A percentile compares a stretch with the other conserved stretches of the same genome.
These are phyloP conservation scores for Backusella liffmaniae DNA, from an alignment of 192 early-diverging fungal genomes.

Conservation along the genomic window DNA sequence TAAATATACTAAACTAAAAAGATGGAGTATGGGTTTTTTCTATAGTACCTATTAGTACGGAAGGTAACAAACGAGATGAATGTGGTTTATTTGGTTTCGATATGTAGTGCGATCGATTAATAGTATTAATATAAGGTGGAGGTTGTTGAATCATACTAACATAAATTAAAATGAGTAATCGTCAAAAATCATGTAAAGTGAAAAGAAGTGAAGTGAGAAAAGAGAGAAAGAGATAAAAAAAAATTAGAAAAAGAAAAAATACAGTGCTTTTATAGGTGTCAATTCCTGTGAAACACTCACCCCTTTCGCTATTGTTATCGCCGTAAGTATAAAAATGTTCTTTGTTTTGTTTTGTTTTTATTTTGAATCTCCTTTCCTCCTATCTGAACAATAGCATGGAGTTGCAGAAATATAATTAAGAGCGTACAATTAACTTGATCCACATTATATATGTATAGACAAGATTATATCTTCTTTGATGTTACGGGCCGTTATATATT, in stretches of 20 bases:
- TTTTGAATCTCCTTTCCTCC: background rate
- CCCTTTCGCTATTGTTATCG: slow-evolving; percentile 1
- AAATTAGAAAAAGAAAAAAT: background rate
- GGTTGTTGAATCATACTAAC: slow-evolving; percentile 9
- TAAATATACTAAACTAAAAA: background rate
- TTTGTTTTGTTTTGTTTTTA: slow-evolving; percentile 1
- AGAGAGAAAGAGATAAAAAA: background rate
- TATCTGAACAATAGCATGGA: background rate
- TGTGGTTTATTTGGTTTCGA: background rate
- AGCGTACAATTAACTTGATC: background rate
- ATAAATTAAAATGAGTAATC: background rate
- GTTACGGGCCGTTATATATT: background rate
- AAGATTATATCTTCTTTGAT: background rate
- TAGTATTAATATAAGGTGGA: background rate
- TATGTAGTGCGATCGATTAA: background rate
- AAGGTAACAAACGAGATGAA: slow-evolving; percentile 3
- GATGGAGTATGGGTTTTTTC: background rate
- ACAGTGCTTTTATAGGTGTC: background rate
- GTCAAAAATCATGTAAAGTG: slow-evolving; percentile 1
- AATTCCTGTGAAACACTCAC: background rate
- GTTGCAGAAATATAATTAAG: background rate
- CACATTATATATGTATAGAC: background rate
- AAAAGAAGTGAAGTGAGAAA: background rate
- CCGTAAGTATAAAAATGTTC: background rate
- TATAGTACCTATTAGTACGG: slow-evolving; percentile 20